phyloP scores from a whole-genome alignment of 441 rosid genomes.

The Geranium incanum region DNA sequence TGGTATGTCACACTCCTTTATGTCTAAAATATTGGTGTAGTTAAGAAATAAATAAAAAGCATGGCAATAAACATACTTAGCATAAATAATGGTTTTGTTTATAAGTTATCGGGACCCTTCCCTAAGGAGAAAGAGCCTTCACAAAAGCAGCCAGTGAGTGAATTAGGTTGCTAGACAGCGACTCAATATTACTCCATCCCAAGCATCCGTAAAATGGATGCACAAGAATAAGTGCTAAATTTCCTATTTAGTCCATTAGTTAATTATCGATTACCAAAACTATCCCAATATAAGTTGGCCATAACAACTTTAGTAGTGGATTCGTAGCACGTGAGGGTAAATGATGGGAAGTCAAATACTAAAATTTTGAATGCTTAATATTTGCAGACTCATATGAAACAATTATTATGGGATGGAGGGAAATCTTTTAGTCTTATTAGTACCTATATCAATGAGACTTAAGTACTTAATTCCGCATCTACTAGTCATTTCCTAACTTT shows the following conservation, averaged over 20 bases:
- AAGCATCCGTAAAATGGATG: not conserved
- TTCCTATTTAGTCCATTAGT: not conserved
- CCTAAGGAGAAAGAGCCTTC: not conserved
- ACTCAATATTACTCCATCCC: not conserved
- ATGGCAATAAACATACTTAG: not conserved
- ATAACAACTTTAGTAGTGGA: not conserved
- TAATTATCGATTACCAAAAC: not conserved
- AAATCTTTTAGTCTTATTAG: not conserved
- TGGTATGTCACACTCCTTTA: slow-evolving; percentile 36
- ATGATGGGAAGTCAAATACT: not conserved
- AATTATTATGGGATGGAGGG: not conserved
- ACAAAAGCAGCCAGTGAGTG: not conserved
- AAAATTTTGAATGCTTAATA: not conserved
- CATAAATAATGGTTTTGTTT: not conserved
- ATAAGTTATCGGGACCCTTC: not conserved
- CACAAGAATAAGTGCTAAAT: not conserved
- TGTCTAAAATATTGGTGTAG: not conserved
- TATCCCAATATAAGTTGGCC: not conserved
- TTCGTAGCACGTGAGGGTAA: not conserved
- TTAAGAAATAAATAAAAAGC: not conserved
- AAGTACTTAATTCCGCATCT: not conserved
- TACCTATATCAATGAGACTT: not conserved
- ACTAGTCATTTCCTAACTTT: slow-evolving; percentile 4
- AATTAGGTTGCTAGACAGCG: not conserved
- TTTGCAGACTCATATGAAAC: not conserved